Conservation (phyloP, 345 rosid genomes). For the Eucalyptus decipiens region DNA sequence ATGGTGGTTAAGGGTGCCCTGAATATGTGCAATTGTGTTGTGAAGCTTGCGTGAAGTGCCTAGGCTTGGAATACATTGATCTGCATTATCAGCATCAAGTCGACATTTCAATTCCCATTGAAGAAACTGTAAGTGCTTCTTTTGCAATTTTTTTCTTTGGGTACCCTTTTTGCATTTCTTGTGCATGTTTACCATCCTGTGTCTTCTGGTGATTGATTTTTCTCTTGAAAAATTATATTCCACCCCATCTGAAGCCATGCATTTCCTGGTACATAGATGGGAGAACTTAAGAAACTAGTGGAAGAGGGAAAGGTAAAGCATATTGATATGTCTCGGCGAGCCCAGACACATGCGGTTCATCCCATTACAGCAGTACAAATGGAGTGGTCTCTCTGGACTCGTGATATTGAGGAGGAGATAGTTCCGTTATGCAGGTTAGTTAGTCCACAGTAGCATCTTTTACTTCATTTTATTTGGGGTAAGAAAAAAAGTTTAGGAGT, state of each 20-base stretch:
- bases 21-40: constrained; percentile 3
- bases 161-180: not conserved
- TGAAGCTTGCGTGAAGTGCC: constrained; percentile 14
- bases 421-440: constrained; percentile 32
- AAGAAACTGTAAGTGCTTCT: constrained; percentile 5
- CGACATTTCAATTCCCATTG: constrained; percentile 7
- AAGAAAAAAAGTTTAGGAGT: not conserved
- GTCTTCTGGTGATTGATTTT: not conserved
- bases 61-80: constrained; percentile 16
- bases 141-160: not conserved
- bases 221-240: not conserved
- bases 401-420: constrained; percentile 37
- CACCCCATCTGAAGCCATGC: not conserved
- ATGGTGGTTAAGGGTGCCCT: not conserved
- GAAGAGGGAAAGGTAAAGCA: constrained; percentile 31
- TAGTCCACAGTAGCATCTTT: not conserved
- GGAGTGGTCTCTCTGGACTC: constrained; percentile 28
- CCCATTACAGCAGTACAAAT: constrained; percentile 29
- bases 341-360: constrained; percentile 31
- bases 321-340: constrained; percentile 27
- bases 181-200: not conserved
- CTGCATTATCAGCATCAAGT: constrained; percentile 15
- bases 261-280: constrained; percentile 7
- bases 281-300: constrained; percentile 22
- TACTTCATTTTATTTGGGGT: not conserved